These are phyloP conservation scores for Pseudofabraea citricarpa DNA, from an alignment of 2,329 filamentous ascomycete species.

Conservation along the genomic window DNA sequence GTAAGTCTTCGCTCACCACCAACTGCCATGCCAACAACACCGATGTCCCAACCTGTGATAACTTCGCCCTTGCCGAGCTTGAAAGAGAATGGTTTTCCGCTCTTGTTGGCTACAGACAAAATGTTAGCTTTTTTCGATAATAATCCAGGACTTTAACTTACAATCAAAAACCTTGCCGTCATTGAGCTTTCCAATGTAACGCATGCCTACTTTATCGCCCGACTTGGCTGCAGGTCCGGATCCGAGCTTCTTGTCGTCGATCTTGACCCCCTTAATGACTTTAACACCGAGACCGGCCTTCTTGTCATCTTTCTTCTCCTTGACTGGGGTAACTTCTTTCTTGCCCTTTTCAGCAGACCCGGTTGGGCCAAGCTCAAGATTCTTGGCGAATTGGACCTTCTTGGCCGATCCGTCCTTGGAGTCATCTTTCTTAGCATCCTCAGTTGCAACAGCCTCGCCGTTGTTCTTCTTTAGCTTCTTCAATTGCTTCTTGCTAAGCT, in stretches of 20 bases:
- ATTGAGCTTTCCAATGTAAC: conserved; percentile 95
- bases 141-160: conserved; percentile 40
- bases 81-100: conserved; percentile 95
- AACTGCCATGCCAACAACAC: conserved; percentile 84
- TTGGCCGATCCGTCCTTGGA: conserved; percentile 42
- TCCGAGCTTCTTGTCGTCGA: conserved; percentile 94
- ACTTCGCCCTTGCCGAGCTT: conserved; percentile 92
- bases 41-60: conserved; percentile 98
- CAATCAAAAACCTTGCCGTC: conserved; percentile 94
- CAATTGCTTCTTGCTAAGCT: conserved; percentile 91
- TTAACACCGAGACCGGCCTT: conserved; percentile 64
- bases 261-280: conserved; percentile 79
- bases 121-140: conserved; percentile 19
- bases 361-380: conserved; percentile 94
- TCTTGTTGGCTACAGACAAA: conserved; percentile 76
- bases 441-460: conserved; percentile 68
- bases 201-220: conserved; percentile 86
- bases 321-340: conserved; percentile 46
- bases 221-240: conserved; percentile 81
- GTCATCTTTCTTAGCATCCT: conserved; percentile 53
- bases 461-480: conserved; percentile 99
- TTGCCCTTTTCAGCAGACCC: conserved; percentile 51
- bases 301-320: conserved; percentile 39
- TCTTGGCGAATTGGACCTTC: conserved; percentile 99
- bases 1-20: conserved; percentile 91